Evolutionary conservation across 2,329 filamentous ascomycete species (phyloP), one percentile per base, ranked within the genome.

Genomic region (Sclerotinia glacialis): DNA sequence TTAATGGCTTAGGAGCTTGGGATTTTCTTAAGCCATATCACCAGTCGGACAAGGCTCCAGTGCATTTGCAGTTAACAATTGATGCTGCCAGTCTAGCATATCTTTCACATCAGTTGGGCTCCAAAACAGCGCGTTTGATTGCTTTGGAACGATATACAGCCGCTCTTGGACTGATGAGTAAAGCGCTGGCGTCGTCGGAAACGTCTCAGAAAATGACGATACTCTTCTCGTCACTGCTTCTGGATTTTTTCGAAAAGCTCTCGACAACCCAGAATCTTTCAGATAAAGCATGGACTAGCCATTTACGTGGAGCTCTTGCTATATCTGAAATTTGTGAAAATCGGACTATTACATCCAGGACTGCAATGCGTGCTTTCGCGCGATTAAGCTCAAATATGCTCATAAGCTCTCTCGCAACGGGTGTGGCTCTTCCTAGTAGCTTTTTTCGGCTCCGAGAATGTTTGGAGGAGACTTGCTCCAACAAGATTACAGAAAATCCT

Each of bases 291-390:
- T 64, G 49, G 50, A 64, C 31, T 28, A 64, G 78, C 72, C 77
- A 79, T 53, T 80, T 79, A 72, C 81, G 79, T 8, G 81, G 80
- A 46, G 76, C 64, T 64, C 75, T 76, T 23, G 74, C 64, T 69
- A 74, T 53, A 53, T 31, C 75, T 54, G 71, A 70, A 72, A 74
- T 11, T 70, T 71, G 21, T 52, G 40, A 12, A 31, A n/a, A 18
- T 21, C 46, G 2, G 8, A 23, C n/a, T 18, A 58, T n/a, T 50
- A 58, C 40, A 21, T n/a, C 7, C 16, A 56, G 9, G 12, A n/a
- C 16, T 37, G 21, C 40, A 16, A 31, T 49, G 34, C 58, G n/a
- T 31, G 34, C 59, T 16, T 28, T 67, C 14, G 31, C 46, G 21
- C 61, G 67, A 12, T 54, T 69, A 21, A 64, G 31, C 21, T 64